phyloP scores from a whole-genome alignment of 345 rosid genomes.

The Orychophragmus violaceus region DNA sequence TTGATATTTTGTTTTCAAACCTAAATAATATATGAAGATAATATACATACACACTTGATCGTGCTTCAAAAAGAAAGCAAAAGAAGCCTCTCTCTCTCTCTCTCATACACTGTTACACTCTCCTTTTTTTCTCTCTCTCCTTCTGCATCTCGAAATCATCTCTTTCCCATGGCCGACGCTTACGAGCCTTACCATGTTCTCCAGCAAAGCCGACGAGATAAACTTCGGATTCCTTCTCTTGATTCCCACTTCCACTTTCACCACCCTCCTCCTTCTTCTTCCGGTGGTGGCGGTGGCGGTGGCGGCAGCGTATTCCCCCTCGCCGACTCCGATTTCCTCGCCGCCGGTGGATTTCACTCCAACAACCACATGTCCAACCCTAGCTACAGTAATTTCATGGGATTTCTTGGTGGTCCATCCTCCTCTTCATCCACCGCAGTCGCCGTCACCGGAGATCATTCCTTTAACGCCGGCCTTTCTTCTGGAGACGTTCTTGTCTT shows the following conservation, averaged over 20 bases:
- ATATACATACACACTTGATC: slow-evolving; percentile 13
- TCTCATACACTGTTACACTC: slow-evolving; percentile 35
- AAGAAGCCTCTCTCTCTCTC: slow-evolving; percentile 13
- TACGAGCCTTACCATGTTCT: slow-evolving; percentile 86
- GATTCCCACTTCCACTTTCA: slow-evolving; percentile 26
- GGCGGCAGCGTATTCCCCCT: slow-evolving; percentile 44
- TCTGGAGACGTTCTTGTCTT: slow-evolving; percentile 42
- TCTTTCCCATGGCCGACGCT: slow-evolving; percentile 45
- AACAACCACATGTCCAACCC: slow-evolving; percentile 36
- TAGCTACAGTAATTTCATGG: slow-evolving; percentile 46
- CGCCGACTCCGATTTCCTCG: slow-evolving; percentile 46
- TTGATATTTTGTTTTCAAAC: neutral
- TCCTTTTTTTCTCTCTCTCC: neutral
- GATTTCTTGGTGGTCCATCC: slow-evolving; percentile 33
- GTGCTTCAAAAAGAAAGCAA: slow-evolving; percentile 28
- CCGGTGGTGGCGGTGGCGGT: neutral
- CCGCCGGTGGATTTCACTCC: slow-evolving; percentile 45
- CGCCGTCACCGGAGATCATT: slow-evolving; percentile 30
- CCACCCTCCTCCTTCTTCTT: slow-evolving; percentile 15
- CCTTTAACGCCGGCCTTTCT: slow-evolving; percentile 31
- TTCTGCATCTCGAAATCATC: neutral
- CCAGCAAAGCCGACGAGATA: slow-evolving; percentile 88
- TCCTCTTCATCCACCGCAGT: slow-evolving; percentile 26
- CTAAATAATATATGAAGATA: neutral
- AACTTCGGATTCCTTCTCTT: slow-evolving; percentile 52